Evolutionary conservation across 371 early-diverging fungal genomes (phyloP).

Genomic region (Blakeslea trispora): DNA sequence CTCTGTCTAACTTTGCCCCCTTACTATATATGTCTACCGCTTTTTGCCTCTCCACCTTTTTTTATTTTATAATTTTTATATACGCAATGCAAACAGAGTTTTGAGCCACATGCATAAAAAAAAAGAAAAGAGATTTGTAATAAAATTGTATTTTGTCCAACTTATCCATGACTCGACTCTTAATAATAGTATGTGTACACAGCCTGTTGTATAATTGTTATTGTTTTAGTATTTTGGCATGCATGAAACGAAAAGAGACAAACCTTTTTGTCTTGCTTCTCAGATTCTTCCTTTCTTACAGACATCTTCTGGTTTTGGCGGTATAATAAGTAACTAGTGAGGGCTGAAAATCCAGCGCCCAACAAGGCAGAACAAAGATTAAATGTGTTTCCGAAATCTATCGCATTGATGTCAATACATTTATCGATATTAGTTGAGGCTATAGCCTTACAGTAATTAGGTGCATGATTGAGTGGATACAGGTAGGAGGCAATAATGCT

Average conservation of each 20-base stretch:
- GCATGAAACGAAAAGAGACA: too few relatives aligned
- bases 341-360: slow-evolving; percentile 12
- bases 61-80: too few relatives aligned
- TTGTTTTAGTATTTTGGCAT: too few relatives aligned
- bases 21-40: too few relatives aligned
- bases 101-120: too few relatives aligned
- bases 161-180: too few relatives aligned
- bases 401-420: not conserved
- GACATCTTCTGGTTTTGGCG: slow-evolving; percentile 16
- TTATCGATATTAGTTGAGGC: not conserved
- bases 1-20: not conserved
- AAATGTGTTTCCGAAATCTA: slow-evolving; percentile 30
- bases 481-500: slow-evolving; percentile 41
- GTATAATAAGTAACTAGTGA: slow-evolving; percentile 27
- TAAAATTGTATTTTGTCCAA: too few relatives aligned
- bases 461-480: slow-evolving; percentile 31
- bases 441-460: slow-evolving; percentile 27
- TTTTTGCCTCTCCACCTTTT: too few relatives aligned
- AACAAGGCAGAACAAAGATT: slow-evolving; percentile 19
- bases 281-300: not conserved
- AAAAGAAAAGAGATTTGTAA: too few relatives aligned
- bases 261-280: not conserved
- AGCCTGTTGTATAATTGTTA: not conserved
- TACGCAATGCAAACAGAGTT: too few relatives aligned
- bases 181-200: too few relatives aligned